phyloP scores from a whole-genome alignment of 2,329 filamentous ascomycete species.

The Tolypocladium album region DNA sequence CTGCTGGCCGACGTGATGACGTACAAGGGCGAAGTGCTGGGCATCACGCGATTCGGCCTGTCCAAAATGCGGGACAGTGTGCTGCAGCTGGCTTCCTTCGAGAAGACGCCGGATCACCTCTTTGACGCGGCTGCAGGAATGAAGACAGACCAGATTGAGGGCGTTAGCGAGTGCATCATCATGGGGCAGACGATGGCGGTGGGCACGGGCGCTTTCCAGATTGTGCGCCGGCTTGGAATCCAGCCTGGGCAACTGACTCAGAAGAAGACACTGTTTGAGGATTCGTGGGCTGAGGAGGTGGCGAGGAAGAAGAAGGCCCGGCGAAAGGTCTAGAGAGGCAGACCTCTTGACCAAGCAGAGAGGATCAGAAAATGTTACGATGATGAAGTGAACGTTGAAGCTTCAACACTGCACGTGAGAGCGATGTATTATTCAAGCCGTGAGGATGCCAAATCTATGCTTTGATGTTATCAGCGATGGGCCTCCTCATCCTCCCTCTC shows the following conservation, averaged over 20 bases:
- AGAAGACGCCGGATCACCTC: conserved; percentile 95
- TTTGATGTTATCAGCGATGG: not conserved
- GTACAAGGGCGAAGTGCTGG: conserved; percentile 92
- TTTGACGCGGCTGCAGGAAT: conserved; percentile 90
- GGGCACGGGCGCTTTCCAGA: conserved; percentile 85
- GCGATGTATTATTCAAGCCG: not conserved
- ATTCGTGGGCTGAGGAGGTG: conserved; percentile 39
- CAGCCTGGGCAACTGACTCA: conserved; percentile 44
- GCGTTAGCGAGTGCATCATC: conserved; percentile 94
- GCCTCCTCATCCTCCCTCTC: not conserved
- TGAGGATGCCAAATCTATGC: not conserved
- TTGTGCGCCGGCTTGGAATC: conserved; percentile 68
- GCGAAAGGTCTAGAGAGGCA: not conserved
- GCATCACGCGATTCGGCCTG: conserved; percentile 91
- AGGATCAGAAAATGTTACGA: not conserved
- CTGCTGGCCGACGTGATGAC: conserved; percentile 97
- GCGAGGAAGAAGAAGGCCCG: conserved; percentile 3
- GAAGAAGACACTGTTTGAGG: conserved; percentile 61
- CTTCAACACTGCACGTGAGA: not conserved
- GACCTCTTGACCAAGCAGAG: not conserved
- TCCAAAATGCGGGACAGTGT: conserved; percentile 95
- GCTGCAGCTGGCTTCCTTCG: conserved; percentile 87
- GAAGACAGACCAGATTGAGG: conserved; percentile 86
- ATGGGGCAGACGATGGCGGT: conserved; percentile 92
- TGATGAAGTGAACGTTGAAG: not conserved